These are phyloP conservation scores for Eucalyptus erythrocorys DNA, from an alignment of 345 rosid genomes.

Conservation along the genomic window DNA sequence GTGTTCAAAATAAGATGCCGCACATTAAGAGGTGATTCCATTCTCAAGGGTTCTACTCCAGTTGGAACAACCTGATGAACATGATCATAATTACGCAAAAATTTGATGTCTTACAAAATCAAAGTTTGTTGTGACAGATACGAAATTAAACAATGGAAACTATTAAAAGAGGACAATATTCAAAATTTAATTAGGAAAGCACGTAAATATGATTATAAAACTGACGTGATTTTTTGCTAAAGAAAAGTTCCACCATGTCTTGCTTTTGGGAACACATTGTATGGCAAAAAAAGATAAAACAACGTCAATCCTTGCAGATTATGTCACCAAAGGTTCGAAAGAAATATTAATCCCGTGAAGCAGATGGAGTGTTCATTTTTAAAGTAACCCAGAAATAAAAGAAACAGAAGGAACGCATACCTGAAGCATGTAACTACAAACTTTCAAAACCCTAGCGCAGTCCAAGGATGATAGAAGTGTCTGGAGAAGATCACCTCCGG, in stretches of 20 bases:
- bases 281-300: too few species aligned
- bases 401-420: neutral
- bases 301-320: too few species aligned
- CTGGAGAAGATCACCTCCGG: neutral
- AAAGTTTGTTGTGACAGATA: rapidly evolving
- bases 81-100: neutral
- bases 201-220: neutral
- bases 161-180: neutral
- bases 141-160: too few species aligned
- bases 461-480: slow-evolving; percentile 1
- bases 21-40: neutral
- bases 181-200: neutral
- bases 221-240: neutral
- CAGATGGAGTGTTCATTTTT: neutral
- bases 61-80: slow-evolving; percentile 7
- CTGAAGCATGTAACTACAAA: slow-evolving; percentile 21
- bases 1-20: slow-evolving; percentile 24
- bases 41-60: neutral
- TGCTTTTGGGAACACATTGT: too few species aligned
- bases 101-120: neutral
- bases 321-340: too few species aligned
- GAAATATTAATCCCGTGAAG: neutral
- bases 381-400: neutral
- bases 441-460: slow-evolving; percentile 1
- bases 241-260: neutral